phyloP scores from a whole-genome alignment of 169 alveolate species.

The Plasmodium fragile region DNA sequence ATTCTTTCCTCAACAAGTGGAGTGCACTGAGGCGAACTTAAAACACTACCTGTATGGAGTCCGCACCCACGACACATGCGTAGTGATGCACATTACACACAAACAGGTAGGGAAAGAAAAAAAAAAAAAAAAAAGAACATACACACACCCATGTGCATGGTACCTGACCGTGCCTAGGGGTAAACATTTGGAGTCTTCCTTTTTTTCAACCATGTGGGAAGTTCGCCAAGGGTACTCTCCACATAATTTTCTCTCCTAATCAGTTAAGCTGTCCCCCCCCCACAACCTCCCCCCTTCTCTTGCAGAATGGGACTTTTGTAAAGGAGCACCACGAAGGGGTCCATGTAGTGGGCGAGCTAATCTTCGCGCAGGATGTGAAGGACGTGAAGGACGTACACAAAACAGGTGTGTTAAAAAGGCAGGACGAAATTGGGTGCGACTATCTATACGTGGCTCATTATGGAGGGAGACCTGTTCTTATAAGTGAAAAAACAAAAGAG shows the following conservation, averaged over 20 bases:
- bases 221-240: background rate
- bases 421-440: background rate
- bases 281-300: background rate
- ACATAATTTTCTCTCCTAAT: background rate
- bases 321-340: background rate
- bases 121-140: background rate
- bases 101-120: constrained; percentile 16
- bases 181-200: background rate
- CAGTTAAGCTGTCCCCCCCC: too few relatives aligned
- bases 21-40: background rate
- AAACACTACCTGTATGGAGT: constrained; percentile 37
- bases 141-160: background rate
- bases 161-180: background rate
- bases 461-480: constrained; percentile 33
- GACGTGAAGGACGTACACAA: constrained; percentile 1
- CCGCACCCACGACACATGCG: constrained; percentile 14
- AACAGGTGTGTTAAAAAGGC: background rate
- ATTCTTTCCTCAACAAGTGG: constrained; percentile 30
- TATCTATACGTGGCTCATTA: constrained; percentile 24
- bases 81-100: constrained; percentile 9
- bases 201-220: background rate
- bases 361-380: background rate
- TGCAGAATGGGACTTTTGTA: background rate
- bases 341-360: constrained; percentile 35
- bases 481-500: background rate